Evolutionary conservation across 768 basidiomycete genomes (phyloP).

Genomic region (Tricholoma matsutake): DNA sequence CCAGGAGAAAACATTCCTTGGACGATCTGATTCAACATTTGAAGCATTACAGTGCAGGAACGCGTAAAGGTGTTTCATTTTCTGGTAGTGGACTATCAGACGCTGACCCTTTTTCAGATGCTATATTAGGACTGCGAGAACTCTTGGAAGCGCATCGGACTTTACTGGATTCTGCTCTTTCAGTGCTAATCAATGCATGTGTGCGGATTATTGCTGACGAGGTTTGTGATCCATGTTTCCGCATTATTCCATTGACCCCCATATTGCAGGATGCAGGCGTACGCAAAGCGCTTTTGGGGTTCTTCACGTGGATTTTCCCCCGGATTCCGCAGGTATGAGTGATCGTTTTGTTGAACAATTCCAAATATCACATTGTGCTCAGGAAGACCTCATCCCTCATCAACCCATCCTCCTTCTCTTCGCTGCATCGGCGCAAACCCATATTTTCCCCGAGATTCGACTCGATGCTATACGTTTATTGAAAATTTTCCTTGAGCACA

Average conservation of each 20-base stretch:
- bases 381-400: conserved; percentile 77
- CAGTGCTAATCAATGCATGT: conserved; percentile 54
- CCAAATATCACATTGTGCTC: conserved; percentile 4
- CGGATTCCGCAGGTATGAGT: conserved; percentile 45
- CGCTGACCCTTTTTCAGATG: conserved; percentile 44
- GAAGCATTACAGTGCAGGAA: conserved; percentile 80
- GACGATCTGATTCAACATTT: conserved; percentile 73
- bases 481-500: conserved; percentile 65
- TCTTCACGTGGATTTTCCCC: conserved; percentile 73
- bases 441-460: conserved; percentile 93
- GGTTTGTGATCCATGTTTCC: conserved; percentile 38
- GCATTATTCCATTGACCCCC: conserved; percentile 7
- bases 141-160: conserved; percentile 62
- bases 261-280: conserved; percentile 69
- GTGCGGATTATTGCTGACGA: conserved; percentile 81
- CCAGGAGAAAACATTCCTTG: conserved; percentile 71
- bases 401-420: conserved; percentile 76
- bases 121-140: conserved; percentile 68
- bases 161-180: conserved; percentile 49
- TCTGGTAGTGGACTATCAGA: background rate
- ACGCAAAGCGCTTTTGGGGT: conserved; percentile 65
- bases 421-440: conserved; percentile 85
- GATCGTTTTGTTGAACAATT: background rate
- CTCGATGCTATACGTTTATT: conserved; percentile 85
- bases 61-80: conserved; percentile 59